These are phyloP conservation scores for Bipolaris victoriae DNA, from an alignment of 2,329 filamentous ascomycete species.

Conservation along the genomic window DNA sequence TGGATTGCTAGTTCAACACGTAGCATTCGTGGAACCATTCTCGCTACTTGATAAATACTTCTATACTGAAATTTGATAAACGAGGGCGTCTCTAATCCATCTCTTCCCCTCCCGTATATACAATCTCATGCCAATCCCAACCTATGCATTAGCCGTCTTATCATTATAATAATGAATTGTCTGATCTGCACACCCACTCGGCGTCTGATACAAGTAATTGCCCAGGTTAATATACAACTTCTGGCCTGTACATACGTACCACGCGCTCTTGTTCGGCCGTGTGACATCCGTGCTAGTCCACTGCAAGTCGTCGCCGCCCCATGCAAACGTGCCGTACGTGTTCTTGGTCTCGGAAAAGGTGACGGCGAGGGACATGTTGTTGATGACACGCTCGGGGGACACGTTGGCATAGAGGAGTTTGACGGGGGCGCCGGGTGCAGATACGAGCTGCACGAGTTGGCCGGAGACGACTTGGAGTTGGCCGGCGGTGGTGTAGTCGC, in stretches of 20 bases:
- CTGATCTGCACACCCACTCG: slow-evolving; percentile 64
- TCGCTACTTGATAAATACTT: too few relatives aligned
- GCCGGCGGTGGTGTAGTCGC: slow-evolving; percentile 60
- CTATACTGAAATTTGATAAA: too few relatives aligned
- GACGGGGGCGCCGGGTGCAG: slow-evolving; percentile 54
- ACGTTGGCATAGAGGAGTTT: slow-evolving; percentile 47
- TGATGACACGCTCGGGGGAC: slow-evolving; percentile 33
- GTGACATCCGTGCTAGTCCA: slow-evolving; percentile 59
- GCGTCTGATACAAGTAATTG: slow-evolving; percentile 64
- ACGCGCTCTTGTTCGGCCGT: slow-evolving; percentile 63
- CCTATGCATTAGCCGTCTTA: slow-evolving; percentile 38
- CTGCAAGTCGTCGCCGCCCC: slow-evolving; percentile 63
- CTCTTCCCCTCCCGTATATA: too few relatives aligned
- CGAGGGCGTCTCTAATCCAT: background rate
- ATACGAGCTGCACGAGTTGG: slow-evolving; percentile 63
- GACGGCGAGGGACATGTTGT: slow-evolving; percentile 54
- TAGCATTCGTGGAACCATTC: too few relatives aligned
- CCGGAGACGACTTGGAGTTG: slow-evolving; percentile 64
- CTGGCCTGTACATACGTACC: slow-evolving; percentile 63
- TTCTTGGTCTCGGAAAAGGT: slow-evolving; percentile 60
- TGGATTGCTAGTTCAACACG: slow-evolving; percentile 2
- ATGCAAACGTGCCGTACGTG: slow-evolving; percentile 63
- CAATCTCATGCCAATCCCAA: too few relatives aligned
- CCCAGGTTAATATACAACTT: slow-evolving; percentile 65
- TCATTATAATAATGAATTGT: slow-evolving; percentile 55